These are phyloP conservation scores for Podospora pseudocomata DNA, from an alignment of 495 filamentous ascomycete genomes.

Conservation along the genomic window DNA sequence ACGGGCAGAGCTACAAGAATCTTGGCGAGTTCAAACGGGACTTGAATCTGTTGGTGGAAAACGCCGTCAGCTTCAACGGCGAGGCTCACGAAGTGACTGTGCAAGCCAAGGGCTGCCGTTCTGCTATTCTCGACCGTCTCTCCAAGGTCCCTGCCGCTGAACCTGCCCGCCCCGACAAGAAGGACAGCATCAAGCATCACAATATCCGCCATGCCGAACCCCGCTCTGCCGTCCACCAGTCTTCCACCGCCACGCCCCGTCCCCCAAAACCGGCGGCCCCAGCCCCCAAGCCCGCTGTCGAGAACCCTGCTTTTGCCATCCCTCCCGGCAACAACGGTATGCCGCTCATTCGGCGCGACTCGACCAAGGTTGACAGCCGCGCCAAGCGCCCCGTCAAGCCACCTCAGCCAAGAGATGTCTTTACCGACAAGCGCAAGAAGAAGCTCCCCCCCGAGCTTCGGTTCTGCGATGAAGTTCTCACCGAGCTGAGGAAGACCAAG, in stretches of 20 bases:
- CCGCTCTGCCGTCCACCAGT: slow-evolving; percentile 40
- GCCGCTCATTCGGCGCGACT: slow-evolving; percentile 91
- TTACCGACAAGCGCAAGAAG: slow-evolving; percentile 86
- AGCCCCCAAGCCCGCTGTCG: slow-evolving; percentile 36
- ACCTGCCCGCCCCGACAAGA: slow-evolving; percentile 55
- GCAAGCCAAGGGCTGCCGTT: slow-evolving; percentile 57
- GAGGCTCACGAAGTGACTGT: slow-evolving; percentile 64
- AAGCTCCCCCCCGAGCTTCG: slow-evolving; percentile 83
- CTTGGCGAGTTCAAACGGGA: slow-evolving; percentile 67
- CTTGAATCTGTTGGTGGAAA: slow-evolving; percentile 68
- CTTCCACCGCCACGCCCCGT: slow-evolving; percentile 40
- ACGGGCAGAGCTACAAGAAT: slow-evolving; percentile 60
- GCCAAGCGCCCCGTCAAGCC: slow-evolving; percentile 94
- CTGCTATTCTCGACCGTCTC: slow-evolving; percentile 60
- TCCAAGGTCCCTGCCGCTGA: slow-evolving; percentile 46
- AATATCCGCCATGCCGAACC: slow-evolving; percentile 47
- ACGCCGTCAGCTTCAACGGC: slow-evolving; percentile 80
- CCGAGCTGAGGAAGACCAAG: slow-evolving; percentile 73
- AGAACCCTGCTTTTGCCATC: slow-evolving; percentile 70
- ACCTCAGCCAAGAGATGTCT: slow-evolving; percentile 79
- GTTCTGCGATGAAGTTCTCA: slow-evolving; percentile 80
- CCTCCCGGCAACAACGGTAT: slow-evolving; percentile 65
- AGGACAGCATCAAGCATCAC: slow-evolving; percentile 41
- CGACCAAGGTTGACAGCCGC: slow-evolving; percentile 66
- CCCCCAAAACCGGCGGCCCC: slow-evolving; percentile 28